Conservation (phyloP, 768 basidiomycete genomes). For the Lentinula raphanica region DNA sequence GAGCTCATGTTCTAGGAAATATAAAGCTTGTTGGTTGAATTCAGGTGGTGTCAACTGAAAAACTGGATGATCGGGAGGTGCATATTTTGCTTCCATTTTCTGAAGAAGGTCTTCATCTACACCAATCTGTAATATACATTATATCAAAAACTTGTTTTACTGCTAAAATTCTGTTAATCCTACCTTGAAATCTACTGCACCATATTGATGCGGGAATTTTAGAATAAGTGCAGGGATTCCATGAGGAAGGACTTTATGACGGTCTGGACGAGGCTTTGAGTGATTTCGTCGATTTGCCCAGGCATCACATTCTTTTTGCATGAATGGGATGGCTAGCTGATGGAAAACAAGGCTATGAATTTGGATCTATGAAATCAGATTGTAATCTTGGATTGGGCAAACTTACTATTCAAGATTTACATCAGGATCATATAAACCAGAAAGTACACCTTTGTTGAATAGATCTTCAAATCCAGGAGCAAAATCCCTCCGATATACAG, state of each 20-base stretch:
- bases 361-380: too few relatives aligned
- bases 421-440: conserved; percentile 17
- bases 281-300: not conserved
- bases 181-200: not conserved
- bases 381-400: too few relatives aligned
- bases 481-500: conserved; percentile 15
- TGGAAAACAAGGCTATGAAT: conserved; percentile 16
- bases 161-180: too few relatives aligned
- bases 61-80: conserved; percentile 20
- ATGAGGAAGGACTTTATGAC: not conserved
- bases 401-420: not conserved
- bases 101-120: conserved; percentile 12
- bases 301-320: conserved; percentile 20
- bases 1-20: not conserved
- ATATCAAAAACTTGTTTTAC: not conserved
- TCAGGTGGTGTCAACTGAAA: conserved; percentile 25
- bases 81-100: conserved; percentile 19
- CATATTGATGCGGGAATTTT: not conserved
- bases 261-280: not conserved
- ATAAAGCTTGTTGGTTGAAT: conserved; percentile 10
- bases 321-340: conserved; percentile 21
- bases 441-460: conserved; percentile 15
- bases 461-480: conserved; percentile 20
- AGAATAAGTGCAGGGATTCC: not conserved
- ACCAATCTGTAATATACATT: conserved; percentile 10